phyloP scores from a whole-genome alignment of 108 stramenopile genomes.

The Skeletonema grethae region DNA sequence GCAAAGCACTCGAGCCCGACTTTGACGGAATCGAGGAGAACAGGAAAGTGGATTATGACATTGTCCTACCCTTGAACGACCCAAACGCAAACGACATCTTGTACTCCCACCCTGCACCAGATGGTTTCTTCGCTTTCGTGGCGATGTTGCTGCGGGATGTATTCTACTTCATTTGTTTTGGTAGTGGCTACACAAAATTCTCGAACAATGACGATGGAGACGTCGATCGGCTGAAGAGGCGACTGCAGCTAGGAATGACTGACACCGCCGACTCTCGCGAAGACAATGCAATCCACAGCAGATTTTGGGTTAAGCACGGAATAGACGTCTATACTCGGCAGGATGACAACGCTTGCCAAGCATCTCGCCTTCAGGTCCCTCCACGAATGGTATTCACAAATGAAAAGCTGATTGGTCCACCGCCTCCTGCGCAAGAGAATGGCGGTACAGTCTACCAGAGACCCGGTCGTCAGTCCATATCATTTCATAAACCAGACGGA shows the following conservation, averaged over 20 bases:
- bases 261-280: too few relatives aligned
- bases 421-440: not conserved
- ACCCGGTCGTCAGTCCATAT: not conserved
- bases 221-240: not conserved
- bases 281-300: too few relatives aligned
- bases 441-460: not conserved
- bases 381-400: not conserved
- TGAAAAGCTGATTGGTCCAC: not conserved
- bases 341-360: not conserved
- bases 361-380: not conserved
- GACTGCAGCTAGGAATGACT: not conserved
- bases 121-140: not conserved
- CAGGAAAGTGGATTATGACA: not conserved
- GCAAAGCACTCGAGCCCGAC: not conserved
- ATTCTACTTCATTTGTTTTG: not conserved
- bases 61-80: not conserved
- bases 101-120: not conserved
- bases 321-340: not conserved
- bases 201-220: too few relatives aligned
- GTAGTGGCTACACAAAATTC: too few relatives aligned
- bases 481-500: too few relatives aligned
- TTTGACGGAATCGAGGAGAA: not conserved
- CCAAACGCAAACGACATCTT: not conserved
- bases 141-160: not conserved
- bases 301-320: not conserved